These are phyloP conservation scores for Cephalotrichum gorgonifer DNA, from an alignment of 2,329 filamentous ascomycete species.

Conservation along the genomic window DNA sequence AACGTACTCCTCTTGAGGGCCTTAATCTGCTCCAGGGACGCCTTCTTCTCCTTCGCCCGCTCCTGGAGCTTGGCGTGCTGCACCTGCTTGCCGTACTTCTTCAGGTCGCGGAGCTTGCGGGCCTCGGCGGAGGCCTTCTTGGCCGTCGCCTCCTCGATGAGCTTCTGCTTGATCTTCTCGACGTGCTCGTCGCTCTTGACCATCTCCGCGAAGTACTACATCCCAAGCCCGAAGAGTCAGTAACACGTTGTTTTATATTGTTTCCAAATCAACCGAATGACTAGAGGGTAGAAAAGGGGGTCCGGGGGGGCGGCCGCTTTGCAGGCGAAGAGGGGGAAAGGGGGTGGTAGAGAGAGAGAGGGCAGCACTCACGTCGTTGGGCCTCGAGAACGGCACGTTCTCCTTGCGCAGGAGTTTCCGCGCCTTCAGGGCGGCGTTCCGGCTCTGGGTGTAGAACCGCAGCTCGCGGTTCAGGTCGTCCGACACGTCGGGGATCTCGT, in stretches of 20 bases:
- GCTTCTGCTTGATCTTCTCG: slow-evolving; percentile 88
- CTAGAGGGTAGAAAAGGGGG: slow-evolving; percentile 2
- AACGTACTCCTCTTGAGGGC: slow-evolving; percentile 85
- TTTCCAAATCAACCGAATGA: neutral
- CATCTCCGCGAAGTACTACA: slow-evolving; percentile 89
- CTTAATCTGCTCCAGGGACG: slow-evolving; percentile 93
- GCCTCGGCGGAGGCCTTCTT: slow-evolving; percentile 93
- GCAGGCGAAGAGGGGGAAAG: too few species aligned
- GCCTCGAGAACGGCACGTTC: slow-evolving; percentile 75
- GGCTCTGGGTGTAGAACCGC: slow-evolving; percentile 83
- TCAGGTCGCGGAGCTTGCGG: slow-evolving; percentile 82
- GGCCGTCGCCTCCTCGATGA: slow-evolving; percentile 80
- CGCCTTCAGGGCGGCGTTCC: slow-evolving; percentile 65
- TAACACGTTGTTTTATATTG: neutral
- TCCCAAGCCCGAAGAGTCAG: neutral
- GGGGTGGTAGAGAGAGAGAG: slow-evolving; percentile 6
- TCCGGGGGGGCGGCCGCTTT: slow-evolving; percentile 11
- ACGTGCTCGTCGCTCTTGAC: slow-evolving; percentile 97
- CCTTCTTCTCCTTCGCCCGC: slow-evolving; percentile 81
- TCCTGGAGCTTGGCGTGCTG: slow-evolving; percentile 95
- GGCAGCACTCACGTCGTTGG: slow-evolving; percentile 46
- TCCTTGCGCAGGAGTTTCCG: slow-evolving; percentile 70
- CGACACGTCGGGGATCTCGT: slow-evolving; percentile 68
- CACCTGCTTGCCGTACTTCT: slow-evolving; percentile 98
- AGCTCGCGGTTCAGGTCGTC: slow-evolving; percentile 90